Evolutionary conservation across 148 eudicot species (phyloP).

Genomic region (Camellia sinensis): DNA sequence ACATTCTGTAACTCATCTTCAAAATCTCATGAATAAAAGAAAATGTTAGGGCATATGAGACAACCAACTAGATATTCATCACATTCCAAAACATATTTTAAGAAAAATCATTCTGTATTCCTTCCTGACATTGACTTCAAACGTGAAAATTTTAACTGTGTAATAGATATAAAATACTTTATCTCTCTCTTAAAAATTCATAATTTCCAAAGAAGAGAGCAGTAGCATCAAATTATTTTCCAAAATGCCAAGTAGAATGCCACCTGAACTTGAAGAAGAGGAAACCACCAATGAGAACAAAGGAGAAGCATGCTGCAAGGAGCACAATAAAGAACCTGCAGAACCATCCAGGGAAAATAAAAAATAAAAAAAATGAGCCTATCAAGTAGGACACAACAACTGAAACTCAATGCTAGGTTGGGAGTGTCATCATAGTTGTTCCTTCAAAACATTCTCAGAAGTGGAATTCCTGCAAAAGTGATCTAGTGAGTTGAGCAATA

Average conservation of each 20-base stretch:
- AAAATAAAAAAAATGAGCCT: neutral
- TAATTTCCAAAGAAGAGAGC: neutral
- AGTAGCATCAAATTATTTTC: neutral
- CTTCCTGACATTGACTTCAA: neutral
- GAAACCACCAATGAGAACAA: slow-evolving; percentile 28
- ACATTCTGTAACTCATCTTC: neutral
- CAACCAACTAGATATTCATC: neutral
- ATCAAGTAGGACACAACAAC: neutral
- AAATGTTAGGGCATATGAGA: neutral
- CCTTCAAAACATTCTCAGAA: neutral
- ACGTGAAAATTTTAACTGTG: neutral
- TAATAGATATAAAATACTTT: neutral
- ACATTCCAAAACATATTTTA: neutral
- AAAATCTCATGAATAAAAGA: neutral
- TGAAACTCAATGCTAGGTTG: neutral
- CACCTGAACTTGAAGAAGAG: slow-evolving; percentile 71
- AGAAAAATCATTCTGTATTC: neutral
- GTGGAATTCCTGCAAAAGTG: neutral
- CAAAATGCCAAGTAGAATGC: slow-evolving; percentile 12
- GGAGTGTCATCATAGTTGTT: neutral
- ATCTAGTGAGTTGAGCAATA: neutral
- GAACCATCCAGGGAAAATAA: slow-evolving; percentile 10
- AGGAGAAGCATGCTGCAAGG: slow-evolving; percentile 27
- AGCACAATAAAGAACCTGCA: slow-evolving; percentile 26
- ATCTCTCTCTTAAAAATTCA: neutral